Percentiles rank a stretch among this genome's conserved stretches.
Evolutionary conservation across 768 basidiomycete species (phyloP).

Genomic region (Exidia glandulosa): DNA sequence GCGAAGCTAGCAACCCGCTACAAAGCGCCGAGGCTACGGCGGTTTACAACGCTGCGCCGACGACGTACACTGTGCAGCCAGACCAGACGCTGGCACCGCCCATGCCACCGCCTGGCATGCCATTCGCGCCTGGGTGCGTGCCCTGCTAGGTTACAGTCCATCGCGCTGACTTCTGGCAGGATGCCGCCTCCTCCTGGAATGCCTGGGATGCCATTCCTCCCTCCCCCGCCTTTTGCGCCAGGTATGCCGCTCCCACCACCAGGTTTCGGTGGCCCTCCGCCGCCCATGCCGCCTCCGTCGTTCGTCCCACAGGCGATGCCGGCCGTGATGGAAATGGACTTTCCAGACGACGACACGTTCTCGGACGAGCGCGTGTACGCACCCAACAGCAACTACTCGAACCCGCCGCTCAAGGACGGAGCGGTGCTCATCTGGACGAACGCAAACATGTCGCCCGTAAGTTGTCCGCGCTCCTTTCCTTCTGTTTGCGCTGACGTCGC

Average conservation of each 20-base stretch:
- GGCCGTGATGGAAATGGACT: constrained; percentile 4
- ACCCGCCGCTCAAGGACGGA: constrained; percentile 65
- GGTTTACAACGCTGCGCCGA: constrained; percentile 67
- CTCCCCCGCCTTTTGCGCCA: constrained; percentile 15
- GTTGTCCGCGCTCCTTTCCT: constrained; percentile 10
- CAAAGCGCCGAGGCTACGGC: constrained; percentile 33
- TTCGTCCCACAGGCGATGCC: neutral
- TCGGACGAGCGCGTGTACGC: constrained; percentile 17
- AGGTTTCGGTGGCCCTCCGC: constrained; percentile 13
- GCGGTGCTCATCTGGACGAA: constrained; percentile 66
- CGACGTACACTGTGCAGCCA: constrained; percentile 47
- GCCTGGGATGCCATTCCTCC: constrained; percentile 22
- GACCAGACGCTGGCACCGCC: constrained; percentile 16
- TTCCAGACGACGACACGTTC: constrained; percentile 4
- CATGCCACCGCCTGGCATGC: constrained; percentile 20
- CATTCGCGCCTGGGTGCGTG: constrained; percentile 49
- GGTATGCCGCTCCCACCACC: constrained; percentile 12
- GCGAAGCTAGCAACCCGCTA: constrained; percentile 24
- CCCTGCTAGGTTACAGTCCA: neutral
- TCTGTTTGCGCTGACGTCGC: neutral
- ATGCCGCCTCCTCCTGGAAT: constrained; percentile 29
- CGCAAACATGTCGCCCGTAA: constrained; percentile 67
- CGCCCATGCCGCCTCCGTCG: constrained; percentile 13
- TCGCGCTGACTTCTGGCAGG: constrained; percentile 16
- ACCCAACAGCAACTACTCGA: constrained; percentile 55